A percentile compares a stretch with the other conserved stretches of the same genome.
phyloP scores from a whole-genome alignment of 169 alveolate species.

The Plasmodium vinckei region DNA sequence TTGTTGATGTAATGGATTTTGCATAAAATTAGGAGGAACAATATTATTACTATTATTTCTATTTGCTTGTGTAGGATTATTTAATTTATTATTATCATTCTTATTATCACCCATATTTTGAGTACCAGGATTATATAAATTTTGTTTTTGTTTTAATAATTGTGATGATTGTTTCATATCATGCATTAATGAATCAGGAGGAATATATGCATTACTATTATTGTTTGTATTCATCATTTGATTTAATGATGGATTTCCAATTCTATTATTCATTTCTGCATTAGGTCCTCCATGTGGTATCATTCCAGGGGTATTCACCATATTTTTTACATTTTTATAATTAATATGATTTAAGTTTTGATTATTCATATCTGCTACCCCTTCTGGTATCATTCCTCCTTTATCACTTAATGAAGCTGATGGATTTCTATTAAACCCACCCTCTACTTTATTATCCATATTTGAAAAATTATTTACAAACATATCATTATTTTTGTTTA shows the following conservation, averaged over 20 bases:
- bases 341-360: constrained; percentile 17
- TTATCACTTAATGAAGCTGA: constrained; percentile 16
- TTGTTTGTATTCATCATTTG: constrained; percentile 31
- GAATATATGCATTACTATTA: constrained; percentile 6
- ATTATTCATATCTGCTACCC: constrained; percentile 1
- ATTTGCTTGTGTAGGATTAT: constrained; percentile 9
- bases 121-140: constrained; percentile 4
- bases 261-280: constrained; percentile 4
- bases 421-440: constrained; percentile 4
- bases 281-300: not conserved
- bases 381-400: not conserved
- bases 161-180: constrained; percentile 58
- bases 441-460: constrained; percentile 1
- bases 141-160: constrained; percentile 24
- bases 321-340: constrained; percentile 16
- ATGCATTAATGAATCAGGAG: constrained; percentile 29
- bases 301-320: not conserved
- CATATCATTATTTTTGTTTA: constrained; percentile 2
- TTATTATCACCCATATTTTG: constrained; percentile 13
- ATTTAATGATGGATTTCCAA: constrained; percentile 30
- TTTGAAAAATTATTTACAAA: not conserved
- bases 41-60: constrained; percentile 1
- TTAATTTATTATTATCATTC: not conserved
- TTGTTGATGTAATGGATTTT: constrained; percentile 49
- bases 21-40: constrained; percentile 33